Evolutionary conservation across 176 grass and related monocot genomes (phyloP), one percentile per base, ranked within the genome.

Genomic region (Echinochloa phyllopogon): DNA sequence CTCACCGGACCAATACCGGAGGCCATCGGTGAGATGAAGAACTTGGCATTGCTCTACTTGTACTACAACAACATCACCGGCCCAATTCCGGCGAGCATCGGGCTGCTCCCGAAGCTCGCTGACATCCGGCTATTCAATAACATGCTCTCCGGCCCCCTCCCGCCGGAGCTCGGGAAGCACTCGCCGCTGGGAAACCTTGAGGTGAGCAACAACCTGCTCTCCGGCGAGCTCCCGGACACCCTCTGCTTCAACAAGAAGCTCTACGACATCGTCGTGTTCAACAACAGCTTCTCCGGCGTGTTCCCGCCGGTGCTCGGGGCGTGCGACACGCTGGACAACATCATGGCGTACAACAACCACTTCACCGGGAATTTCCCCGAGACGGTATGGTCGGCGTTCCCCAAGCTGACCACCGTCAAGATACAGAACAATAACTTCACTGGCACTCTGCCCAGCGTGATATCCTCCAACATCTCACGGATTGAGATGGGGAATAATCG

Each of bases 351-450:
- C 29, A 41, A 80, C 1, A 96, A 96, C 59, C 3, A 1, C 45
- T 89, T 96, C 58, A 37, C 2, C 5, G 94, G 91, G 1, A 91
- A 83, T 0, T 93, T 96, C 0, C 91, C 94, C 0, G 4, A 10
- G 25, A 69, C 45, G n/a, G 85, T 91, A 4, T 96, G 94, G 94
- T 83, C 51, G 38, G 50, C 49, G 5, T 86, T 87, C 3, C 9
- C 9, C 0, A 0, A 4, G 1, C 60, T 96, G 23, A 64, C 61
- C 5, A 72, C 1, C 1, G 70, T 93, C 7, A 13, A 69, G 65
- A 87, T 96, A 6, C 42, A 87, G 4, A 37, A 83, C 62, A 96
- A 96, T 39, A 3, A 1, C n/a, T 91, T 96, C 77, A 84, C 72
- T 6, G 91, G 94, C 65, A 53, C 6, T 2, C 72, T 93, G 4